Evolutionary conservation across 345 rosid genomes (phyloP).

Genomic region (Acer saccharum): DNA sequence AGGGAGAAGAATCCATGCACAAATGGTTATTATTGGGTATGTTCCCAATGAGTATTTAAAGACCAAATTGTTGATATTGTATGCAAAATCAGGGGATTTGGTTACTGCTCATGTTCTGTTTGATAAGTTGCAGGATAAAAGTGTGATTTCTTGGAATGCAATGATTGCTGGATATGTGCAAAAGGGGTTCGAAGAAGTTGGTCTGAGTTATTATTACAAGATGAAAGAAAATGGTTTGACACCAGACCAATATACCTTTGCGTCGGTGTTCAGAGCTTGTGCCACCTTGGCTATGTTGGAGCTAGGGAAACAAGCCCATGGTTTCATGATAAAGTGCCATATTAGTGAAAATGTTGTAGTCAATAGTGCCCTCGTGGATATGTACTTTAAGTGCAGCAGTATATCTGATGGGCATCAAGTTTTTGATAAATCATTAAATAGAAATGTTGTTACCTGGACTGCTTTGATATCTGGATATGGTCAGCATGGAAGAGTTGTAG

Average conservation of each 20-base stretch:
- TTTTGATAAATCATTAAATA: conserved; percentile 39
- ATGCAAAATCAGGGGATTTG: conserved; percentile 56
- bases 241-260: conserved; percentile 70
- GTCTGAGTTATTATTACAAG: conserved; percentile 47
- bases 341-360: conserved; percentile 55
- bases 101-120: conserved; percentile 45
- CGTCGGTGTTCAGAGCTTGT: conserved; percentile 70
- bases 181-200: conserved; percentile 47
- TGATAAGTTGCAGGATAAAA: conserved; percentile 26
- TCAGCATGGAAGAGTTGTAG: conserved; percentile 58
- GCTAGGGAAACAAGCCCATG: conserved; percentile 63
- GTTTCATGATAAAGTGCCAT: conserved; percentile 50
- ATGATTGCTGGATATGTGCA: conserved; percentile 64
- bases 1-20: conserved; percentile 70
- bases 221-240: conserved; percentile 48
- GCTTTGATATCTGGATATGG: conserved; percentile 72
- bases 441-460: conserved; percentile 72
- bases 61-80: conserved; percentile 60
- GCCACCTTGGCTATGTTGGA: conserved; percentile 60
- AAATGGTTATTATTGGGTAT: conserved; percentile 62
- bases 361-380: conserved; percentile 65
- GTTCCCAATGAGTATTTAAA: conserved; percentile 47
- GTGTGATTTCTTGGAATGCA: conserved; percentile 58
- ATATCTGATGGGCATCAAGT: conserved; percentile 47
- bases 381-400: conserved; percentile 78